Conservation (phyloP, 345 rosid species). For the Syzygium aqueum region DNA sequence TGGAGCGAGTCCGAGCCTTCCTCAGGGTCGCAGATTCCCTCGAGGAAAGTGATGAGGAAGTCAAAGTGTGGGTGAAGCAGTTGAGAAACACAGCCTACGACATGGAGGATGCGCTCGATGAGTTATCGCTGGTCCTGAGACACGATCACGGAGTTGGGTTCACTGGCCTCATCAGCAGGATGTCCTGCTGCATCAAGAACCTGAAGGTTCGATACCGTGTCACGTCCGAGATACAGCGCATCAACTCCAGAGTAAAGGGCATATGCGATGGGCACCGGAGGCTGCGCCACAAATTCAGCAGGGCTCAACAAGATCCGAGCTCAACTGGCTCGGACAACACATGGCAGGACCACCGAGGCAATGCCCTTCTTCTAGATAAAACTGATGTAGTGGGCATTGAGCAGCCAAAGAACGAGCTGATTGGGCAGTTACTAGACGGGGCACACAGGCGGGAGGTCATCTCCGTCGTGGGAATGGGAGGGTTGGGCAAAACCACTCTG, state of each 20-base stretch:
- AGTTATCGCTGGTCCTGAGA: slow-evolving; percentile 12
- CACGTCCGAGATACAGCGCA: slow-evolving; percentile 5
- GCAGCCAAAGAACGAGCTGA: slow-evolving; percentile 12
- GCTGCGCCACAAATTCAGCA: slow-evolving; percentile 2
- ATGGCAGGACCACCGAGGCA: slow-evolving; percentile 13
- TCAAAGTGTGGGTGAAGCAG: slow-evolving; percentile 19
- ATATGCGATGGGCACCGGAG: slow-evolving; percentile 10
- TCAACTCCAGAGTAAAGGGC: slow-evolving; percentile 5
- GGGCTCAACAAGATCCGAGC: background rate
- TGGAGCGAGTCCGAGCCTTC: slow-evolving; percentile 13
- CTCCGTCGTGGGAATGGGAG: slow-evolving; percentile 27
- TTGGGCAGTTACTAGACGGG: slow-evolving; percentile 8
- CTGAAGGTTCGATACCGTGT: slow-evolving; percentile 13
- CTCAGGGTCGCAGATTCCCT: slow-evolving; percentile 15
- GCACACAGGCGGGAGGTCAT: slow-evolving; percentile 1
- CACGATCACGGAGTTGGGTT: slow-evolving; percentile 2
- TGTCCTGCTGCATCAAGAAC: slow-evolving; percentile 13
- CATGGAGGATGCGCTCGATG: slow-evolving; percentile 24
- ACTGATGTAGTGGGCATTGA: slow-evolving; percentile 23
- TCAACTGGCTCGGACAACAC: background rate
- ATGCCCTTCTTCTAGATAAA: slow-evolving; percentile 18
- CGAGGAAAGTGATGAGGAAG: slow-evolving; percentile 8
- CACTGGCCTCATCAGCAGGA: slow-evolving; percentile 1
- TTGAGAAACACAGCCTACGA: slow-evolving; percentile 17
- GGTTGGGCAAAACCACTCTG: slow-evolving; percentile 31